These are phyloP conservation scores for Seminavis robusta DNA, from an alignment of 108 stramenopile species.

Conservation along the genomic window DNA sequence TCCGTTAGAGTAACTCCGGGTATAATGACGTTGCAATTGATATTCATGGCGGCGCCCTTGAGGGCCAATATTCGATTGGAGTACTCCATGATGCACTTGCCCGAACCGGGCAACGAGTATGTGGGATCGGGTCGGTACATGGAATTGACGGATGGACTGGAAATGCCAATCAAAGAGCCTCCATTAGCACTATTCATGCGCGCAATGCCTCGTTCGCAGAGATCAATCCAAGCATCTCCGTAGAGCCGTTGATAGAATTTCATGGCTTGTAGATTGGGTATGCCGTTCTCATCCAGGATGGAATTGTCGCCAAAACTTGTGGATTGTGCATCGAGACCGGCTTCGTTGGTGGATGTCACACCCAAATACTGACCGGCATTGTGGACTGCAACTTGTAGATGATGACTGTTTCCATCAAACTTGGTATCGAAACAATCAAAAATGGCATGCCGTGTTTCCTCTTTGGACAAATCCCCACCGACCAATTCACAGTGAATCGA, in stretches of 20 bases:
- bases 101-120: slow-evolving; percentile 26
- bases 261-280: not conserved
- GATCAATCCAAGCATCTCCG: slow-evolving; percentile 25
- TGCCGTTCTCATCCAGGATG: slow-evolving; percentile 10
- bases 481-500: slow-evolving; percentile 5
- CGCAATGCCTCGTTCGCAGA: slow-evolving; percentile 20
- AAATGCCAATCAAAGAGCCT: slow-evolving; percentile 23
- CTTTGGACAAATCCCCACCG: slow-evolving; percentile 21
- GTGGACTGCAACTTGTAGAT: slow-evolving; percentile 16
- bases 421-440: slow-evolving; percentile 16
- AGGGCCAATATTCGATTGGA: slow-evolving; percentile 22
- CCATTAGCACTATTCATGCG: slow-evolving; percentile 12
- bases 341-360: slow-evolving; percentile 12
- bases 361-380: slow-evolving; percentile 40
- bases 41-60: slow-evolving; percentile 4
- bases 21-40: slow-evolving; percentile 28
- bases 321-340: slow-evolving; percentile 2
- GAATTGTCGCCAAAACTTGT: slow-evolving; percentile 21
- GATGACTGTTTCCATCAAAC: not conserved
- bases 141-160: slow-evolving; percentile 12
- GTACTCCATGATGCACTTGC: slow-evolving; percentile 42
- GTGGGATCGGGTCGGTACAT: not conserved
- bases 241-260: slow-evolving; percentile 22
- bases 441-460: slow-evolving; percentile 9
- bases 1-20: slow-evolving; percentile 19